Evolutionary conservation across 176 grass and related monocot genomes (phyloP).

Genomic region (Avena insularis): DNA sequence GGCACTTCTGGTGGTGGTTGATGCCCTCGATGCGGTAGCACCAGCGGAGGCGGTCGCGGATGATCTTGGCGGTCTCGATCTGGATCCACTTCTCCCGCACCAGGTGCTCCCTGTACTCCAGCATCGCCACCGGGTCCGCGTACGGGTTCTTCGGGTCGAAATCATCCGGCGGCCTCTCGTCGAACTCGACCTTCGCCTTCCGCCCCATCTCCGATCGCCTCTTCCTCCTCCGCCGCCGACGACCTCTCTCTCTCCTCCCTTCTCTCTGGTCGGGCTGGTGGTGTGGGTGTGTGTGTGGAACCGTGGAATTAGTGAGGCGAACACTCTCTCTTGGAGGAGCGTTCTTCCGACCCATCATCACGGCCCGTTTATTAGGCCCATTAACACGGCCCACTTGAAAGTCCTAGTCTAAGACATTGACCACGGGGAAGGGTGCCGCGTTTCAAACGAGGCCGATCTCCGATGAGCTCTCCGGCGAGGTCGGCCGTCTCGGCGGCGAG

Average conservation of each 20-base stretch:
- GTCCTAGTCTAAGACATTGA: background rate
- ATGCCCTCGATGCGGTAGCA: conserved; percentile 96
- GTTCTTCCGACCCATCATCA: background rate
- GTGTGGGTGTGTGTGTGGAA: background rate
- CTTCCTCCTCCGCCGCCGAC: conserved; percentile 24
- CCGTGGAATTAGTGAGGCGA: background rate
- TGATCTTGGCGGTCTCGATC: conserved; percentile 99
- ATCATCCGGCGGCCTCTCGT: conserved; percentile 81
- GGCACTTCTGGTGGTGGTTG: conserved; percentile 92
- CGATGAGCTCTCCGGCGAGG: conserved; percentile 91
- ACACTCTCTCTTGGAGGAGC: background rate
- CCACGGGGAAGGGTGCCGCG: background rate
- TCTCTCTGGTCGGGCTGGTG: background rate
- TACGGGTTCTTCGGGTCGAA: conserved; percentile 92
- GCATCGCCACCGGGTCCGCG: conserved; percentile 95
- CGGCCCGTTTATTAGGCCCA: background rate
- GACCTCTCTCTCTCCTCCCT: background rate
- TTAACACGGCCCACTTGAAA: background rate
- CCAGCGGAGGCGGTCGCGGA: conserved; percentile 92
- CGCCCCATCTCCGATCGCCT: conserved; percentile 67
- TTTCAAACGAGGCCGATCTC: background rate
- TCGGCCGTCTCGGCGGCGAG: conserved; percentile 83
- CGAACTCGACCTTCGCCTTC: conserved; percentile 98
- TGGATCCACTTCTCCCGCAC: conserved; percentile 99
- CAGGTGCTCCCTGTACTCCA: conserved; percentile 89